A percentile compares a stretch with the other conserved stretches of the same genome.
These are phyloP conservation scores for Hypsizygus marmoreus DNA, from an alignment of 768 basidiomycete species.

Conservation along the genomic window DNA sequence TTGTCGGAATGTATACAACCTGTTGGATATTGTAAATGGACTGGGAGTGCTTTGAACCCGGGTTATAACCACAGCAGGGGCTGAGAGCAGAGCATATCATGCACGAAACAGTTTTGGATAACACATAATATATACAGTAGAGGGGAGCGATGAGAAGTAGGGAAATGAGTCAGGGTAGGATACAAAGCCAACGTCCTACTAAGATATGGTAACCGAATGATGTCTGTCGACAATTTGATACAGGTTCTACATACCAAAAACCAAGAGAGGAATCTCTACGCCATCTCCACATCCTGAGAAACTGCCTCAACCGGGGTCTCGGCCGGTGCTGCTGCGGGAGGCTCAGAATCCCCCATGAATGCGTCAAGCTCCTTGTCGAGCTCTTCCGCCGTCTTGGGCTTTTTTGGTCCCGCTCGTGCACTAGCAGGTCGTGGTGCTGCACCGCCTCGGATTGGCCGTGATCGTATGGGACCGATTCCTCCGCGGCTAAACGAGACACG, in stretches of 20 bases:
- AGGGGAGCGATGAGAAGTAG: background rate
- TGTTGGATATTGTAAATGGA: no score
- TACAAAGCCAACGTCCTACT: no score
- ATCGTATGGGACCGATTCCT: conserved; percentile 50
- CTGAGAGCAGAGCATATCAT: no score
- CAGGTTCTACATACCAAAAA: conserved; percentile 2
- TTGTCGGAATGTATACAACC: background rate
- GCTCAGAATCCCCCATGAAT: conserved; percentile 69
- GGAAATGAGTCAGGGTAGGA: background rate
- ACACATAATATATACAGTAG: background rate
- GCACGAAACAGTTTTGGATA: background rate
- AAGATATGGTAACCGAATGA: no score
- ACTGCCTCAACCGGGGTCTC: conserved; percentile 14
- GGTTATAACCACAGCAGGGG: no score
- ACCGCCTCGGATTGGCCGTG: conserved; percentile 36
- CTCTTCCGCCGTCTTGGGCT: conserved; percentile 77
- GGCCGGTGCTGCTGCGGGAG: conserved; percentile 22
- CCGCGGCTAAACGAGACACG: conserved; percentile 29
- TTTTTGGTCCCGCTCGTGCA: conserved; percentile 39
- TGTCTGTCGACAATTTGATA: no score
- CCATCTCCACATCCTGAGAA: conserved; percentile 58
- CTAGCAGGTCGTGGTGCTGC: conserved; percentile 27
- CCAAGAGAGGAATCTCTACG: conserved; percentile 21
- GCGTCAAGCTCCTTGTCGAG: conserved; percentile 88
- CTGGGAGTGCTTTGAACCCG: no score